Evolutionary conservation across 2,329 filamentous ascomycete genomes (phyloP), one percentile per base, ranked within the genome.

Genomic region (Fusarium tjaetaba): DNA sequence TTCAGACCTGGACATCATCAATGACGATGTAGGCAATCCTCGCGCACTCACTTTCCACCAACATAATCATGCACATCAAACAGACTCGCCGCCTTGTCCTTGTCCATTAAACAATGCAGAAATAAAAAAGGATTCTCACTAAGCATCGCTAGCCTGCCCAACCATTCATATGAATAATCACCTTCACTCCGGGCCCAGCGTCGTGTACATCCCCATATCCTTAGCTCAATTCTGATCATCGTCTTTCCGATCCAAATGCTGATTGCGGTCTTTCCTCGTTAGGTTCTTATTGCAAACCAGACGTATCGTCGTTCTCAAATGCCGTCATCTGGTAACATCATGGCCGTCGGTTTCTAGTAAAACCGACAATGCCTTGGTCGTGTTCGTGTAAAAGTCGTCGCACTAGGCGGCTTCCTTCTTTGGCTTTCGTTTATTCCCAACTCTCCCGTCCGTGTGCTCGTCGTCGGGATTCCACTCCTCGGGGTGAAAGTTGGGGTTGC

Each of bases 401-500:
- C 42, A 34, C 45, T 68, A 73, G 28, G 52, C 49, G 16, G 69
- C 43, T 32, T 78, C 78, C 59, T 75, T 79, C 60, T 73, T 78
- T 11, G 57, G 39, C 58, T 70, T 81, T 38, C 67, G 74, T 51
- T 77, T 81, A 11, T 75, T 68, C 15, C 73, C 74, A 36, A 75
- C 51, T 65, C 80, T 77, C 4, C 72, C 76, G 30, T 82, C 81
- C 11, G 68, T 55, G n/a, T 77, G 73, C 30, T 85, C 82, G 39
- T 85, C 84, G 7, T 84, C 83, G 2, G 84, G 84, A 41, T 77
- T 81, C 82, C 83, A 85, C 68, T 85, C 83, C 65, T 85, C 84
- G 1, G 84, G 84, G 41, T 85, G 84, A 55, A 86, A 86, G 48
- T 85, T 85, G 5, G 89, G 88, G 72, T 92, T 93, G 68, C 90